Evolutionary conservation across 2,329 filamentous ascomycete species (phyloP).

Genomic region (Epichloe baconii): DNA sequence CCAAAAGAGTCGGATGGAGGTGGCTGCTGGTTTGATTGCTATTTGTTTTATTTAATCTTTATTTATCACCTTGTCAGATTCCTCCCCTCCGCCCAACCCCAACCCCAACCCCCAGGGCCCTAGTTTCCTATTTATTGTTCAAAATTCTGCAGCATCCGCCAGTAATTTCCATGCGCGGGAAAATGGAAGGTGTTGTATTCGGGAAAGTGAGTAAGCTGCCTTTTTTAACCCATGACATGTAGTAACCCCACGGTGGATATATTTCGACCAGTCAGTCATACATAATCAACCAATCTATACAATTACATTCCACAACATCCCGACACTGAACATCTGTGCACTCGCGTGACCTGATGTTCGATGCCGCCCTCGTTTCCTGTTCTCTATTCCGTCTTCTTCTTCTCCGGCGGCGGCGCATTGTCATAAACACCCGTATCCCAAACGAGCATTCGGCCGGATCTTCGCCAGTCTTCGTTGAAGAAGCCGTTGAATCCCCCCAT

Average conservation of each 20-base stretch:
- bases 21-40: not conserved
- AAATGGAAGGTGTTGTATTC: not conserved
- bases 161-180: no score
- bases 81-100: no score
- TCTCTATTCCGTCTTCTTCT: no score
- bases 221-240: not conserved
- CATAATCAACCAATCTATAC: not conserved
- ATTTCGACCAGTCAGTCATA: no score
- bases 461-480: slow-evolving; percentile 48
- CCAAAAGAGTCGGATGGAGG: not conserved
- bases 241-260: no score
- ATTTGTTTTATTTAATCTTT: not conserved
- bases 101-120: not conserved
- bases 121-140: no score
- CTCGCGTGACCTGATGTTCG: no score
- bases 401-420: not conserved
- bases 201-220: not conserved
- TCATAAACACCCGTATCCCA: slow-evolving; percentile 37
- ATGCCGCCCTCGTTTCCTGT: no score
- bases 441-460: slow-evolving; percentile 43
- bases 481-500: slow-evolving; percentile 48
- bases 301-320: not conserved
- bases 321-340: no score
- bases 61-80: not conserved
- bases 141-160: not conserved